Evolutionary conservation across 129 eudicot genomes (phyloP).

Genomic region (Oenanthe sinensis): DNA sequence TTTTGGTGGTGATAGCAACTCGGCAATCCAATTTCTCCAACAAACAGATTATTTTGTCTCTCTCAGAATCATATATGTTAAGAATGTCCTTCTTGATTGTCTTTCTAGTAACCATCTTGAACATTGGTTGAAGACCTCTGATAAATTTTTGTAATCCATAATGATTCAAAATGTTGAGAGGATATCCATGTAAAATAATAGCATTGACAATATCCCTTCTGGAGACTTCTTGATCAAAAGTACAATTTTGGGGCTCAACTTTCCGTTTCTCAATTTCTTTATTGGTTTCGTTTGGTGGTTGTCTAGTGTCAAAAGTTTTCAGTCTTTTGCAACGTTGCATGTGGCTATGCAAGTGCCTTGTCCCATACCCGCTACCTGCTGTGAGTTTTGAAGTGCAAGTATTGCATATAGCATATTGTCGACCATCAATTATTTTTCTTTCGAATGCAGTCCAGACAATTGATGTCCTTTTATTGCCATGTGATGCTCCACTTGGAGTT

Average conservation of each 20-base stretch:
- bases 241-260: background rate
- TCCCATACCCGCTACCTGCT: conserved; percentile 11
- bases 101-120: conserved; percentile 12
- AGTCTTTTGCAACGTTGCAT: conserved; percentile 8
- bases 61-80: background rate
- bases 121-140: conserved; percentile 14
- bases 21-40: conserved; percentile 13
- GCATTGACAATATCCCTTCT: conserved; percentile 4
- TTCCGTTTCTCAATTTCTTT: background rate
- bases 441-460: conserved; percentile 13
- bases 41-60: background rate
- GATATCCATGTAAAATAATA: conserved; percentile 17
- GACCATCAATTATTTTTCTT: conserved; percentile 7
- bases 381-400: conserved; percentile 15
- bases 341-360: conserved; percentile 12
- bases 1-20: conserved; percentile 12
- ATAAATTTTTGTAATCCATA: conserved; percentile 6
- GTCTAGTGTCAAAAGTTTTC: conserved; percentile 6
- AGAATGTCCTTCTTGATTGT: conserved; percentile 11
- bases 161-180: conserved; percentile 15
- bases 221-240: conserved; percentile 14
- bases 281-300: background rate
- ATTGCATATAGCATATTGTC: conserved; percentile 6
- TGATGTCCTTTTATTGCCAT: conserved; percentile 1
- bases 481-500: background rate